Percentiles rank a stretch among this genome's conserved stretches.
Conservation (phyloP, 495 filamentous ascomycete species). For the Penicillium bovifimosum region DNA sequence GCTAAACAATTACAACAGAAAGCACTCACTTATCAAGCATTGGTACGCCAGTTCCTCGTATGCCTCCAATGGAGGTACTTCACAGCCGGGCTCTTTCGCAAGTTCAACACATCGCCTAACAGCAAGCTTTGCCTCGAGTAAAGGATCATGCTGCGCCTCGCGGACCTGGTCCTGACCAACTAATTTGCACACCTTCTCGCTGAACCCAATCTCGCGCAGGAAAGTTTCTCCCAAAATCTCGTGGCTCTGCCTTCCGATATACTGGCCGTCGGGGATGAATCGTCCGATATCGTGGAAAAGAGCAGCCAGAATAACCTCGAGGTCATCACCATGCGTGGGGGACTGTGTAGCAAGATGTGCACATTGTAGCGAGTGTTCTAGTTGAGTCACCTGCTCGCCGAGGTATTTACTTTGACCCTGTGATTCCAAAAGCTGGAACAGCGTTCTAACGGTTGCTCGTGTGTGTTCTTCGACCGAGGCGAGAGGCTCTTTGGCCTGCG, state of each 20-base stretch:
- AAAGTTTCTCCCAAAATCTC: conserved; percentile 36
- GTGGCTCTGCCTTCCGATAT: conserved; percentile 35
- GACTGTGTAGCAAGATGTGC: conserved; percentile 30
- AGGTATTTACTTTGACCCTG: conserved; percentile 28
- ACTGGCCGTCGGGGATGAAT: conserved; percentile 30
- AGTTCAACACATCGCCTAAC: conserved; percentile 37
- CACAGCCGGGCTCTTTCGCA: conserved; percentile 29
- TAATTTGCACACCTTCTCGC: conserved; percentile 30
- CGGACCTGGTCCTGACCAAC: conserved; percentile 31
- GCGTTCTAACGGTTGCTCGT: conserved; percentile 14
- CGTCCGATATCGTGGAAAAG: conserved; percentile 41
- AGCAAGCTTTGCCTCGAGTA: conserved; percentile 29
- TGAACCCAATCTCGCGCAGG: conserved; percentile 33
- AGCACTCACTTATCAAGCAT: conserved; percentile 17
- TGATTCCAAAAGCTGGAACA: conserved; percentile 21
- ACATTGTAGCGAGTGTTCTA: conserved; percentile 42
- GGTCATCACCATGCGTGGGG: conserved; percentile 18
- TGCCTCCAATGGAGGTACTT: conserved; percentile 18
- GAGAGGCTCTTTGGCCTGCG: neutral
- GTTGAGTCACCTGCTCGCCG: conserved; percentile 38
- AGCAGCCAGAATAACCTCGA: conserved; percentile 34
- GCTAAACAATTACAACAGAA: too few species aligned
- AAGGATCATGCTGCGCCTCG: conserved; percentile 25
- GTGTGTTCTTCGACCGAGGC: conserved; percentile 9
- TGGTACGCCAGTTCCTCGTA: conserved; percentile 20